Evolutionary conservation across 179 eudicot species (phyloP).

Genomic region (Sideroxylon spinosum): DNA sequence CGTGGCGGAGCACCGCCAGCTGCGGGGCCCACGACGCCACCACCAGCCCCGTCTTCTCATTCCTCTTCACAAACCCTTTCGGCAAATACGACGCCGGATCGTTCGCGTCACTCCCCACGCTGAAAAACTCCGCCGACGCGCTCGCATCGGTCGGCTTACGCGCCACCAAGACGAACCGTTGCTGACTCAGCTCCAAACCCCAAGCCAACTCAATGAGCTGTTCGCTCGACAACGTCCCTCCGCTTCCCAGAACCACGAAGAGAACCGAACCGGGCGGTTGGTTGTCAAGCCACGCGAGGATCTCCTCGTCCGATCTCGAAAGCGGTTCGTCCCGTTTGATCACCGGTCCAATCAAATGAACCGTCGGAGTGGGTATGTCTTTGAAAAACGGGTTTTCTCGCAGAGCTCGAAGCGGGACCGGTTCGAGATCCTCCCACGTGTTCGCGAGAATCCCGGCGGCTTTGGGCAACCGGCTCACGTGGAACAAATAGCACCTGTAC

Average conservation of each 20-base stretch:
- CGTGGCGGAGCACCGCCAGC: conserved; percentile 34
- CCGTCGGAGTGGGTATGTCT: conserved; percentile 16
- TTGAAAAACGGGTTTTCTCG: conserved; percentile 12
- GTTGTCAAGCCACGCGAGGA: conserved; percentile 32
- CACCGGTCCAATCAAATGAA: conserved; percentile 41
- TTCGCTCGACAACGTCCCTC: conserved; percentile 34
- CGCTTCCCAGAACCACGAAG: conserved; percentile 42
- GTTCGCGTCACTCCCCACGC: conserved; percentile 1
- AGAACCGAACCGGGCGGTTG: conserved; percentile 34
- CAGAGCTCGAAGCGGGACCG: conserved; percentile 19
- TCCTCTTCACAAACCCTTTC: conserved; percentile 35
- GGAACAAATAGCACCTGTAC: conserved; percentile 22
- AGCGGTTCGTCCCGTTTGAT: conserved; percentile 15
- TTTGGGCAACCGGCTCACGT: conserved; percentile 26
- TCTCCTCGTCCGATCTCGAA: background rate
- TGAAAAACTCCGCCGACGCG: conserved; percentile 20
- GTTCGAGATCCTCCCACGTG: conserved; percentile 43
- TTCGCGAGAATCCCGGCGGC: conserved; percentile 38
- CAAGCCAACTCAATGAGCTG: conserved; percentile 45
- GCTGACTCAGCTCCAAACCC: conserved; percentile 50
- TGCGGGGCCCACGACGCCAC: conserved; percentile 48
- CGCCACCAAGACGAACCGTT: conserved; percentile 37
- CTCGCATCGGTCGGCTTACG: conserved; percentile 27
- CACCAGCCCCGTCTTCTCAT: conserved; percentile 27
- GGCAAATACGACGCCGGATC: conserved; percentile 32